Conservation (phyloP, 2,329 filamentous ascomycete genomes). For the Epicoccum sorghinum region DNA sequence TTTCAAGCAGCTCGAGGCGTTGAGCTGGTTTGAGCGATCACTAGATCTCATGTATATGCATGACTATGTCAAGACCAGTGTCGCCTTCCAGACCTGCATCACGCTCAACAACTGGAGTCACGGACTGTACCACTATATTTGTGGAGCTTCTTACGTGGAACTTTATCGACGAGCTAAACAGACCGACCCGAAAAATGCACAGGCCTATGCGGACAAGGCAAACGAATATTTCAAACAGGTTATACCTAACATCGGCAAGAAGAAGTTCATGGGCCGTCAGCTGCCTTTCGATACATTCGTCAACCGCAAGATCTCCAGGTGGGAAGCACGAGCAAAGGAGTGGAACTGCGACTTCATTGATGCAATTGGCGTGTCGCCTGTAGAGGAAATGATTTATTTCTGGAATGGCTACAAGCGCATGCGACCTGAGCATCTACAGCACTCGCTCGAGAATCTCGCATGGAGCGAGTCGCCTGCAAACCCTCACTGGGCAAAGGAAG, state of each 20-base stretch:
- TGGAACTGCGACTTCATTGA: slow-evolving; percentile 72
- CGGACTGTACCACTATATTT: slow-evolving; percentile 87
- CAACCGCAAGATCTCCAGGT: slow-evolving; percentile 82
- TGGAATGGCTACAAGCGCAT: slow-evolving; percentile 92
- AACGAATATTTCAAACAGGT: slow-evolving; percentile 74
- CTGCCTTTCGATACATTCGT: slow-evolving; percentile 90
- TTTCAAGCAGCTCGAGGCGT: slow-evolving; percentile 86
- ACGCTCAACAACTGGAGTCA: slow-evolving; percentile 83
- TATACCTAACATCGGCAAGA: slow-evolving; percentile 77
- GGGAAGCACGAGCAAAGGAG: slow-evolving; percentile 76
- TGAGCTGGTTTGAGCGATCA: slow-evolving; percentile 84
- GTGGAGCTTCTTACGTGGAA: slow-evolving; percentile 78
- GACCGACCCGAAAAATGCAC: slow-evolving; percentile 50
- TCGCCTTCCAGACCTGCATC: slow-evolving; percentile 68
- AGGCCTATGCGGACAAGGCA: slow-evolving; percentile 56
- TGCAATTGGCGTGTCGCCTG: slow-evolving; percentile 78
- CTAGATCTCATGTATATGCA: slow-evolving; percentile 80
- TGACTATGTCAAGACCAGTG: slow-evolving; percentile 74
- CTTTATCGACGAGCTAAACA: slow-evolving; percentile 70
- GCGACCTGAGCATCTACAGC: slow-evolving; percentile 67
- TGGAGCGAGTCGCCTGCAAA: slow-evolving; percentile 67
- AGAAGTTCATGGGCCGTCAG: slow-evolving; percentile 86
- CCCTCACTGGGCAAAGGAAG: slow-evolving; percentile 58
- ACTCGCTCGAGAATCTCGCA: slow-evolving; percentile 66
- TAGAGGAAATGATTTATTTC: slow-evolving; percentile 90